Base-by-base conservation (phyloP, 345 rosid genomes). In the Ailanthus altissimus region DNA sequence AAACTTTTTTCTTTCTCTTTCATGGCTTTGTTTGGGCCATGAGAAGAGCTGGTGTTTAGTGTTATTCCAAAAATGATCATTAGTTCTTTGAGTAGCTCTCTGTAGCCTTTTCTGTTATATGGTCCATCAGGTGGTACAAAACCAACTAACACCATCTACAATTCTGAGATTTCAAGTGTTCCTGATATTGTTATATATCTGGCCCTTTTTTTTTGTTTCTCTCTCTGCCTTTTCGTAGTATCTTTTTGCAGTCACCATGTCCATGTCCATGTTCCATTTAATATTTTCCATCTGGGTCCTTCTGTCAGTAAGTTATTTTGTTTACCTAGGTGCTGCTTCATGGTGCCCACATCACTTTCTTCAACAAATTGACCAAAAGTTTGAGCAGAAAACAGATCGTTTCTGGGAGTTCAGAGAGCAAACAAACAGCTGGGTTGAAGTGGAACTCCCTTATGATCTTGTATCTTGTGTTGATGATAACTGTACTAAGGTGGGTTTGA, bases 351-450 rank as follows among this genome's bases (percentile, higher is more conserved):
- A 77, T 50, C 74, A 77, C 28, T 75, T 82, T 45, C 61, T 79
- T 56, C 81, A 76, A 10, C 83, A 83, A 43, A n/a, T 53, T 49
- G 78, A 62, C 43, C 80, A 75, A 67, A 62, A 79, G 58, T 88
- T 91, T 65, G 77, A 85, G 84, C 90, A 87, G 85, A 89, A 83
- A 79, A 88, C 89, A 5, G 90, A 88, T 80, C 82, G 83, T 23
- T 91, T 88, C 81, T 91, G 90, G 92, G 85, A 88, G 83, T 91
- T 83, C 67, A 80, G 86, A 14, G 90, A 86, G 82, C 66, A 82
- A 74, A 83, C 90, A 78, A 86, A 81, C 77, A 82, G 65, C 23
- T 88, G 90, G 93, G 84, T 89, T 70, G 90, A 91, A 81, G 82
- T 87, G 46, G 58, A 88, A 72, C 86, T 88, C 56, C 93, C 96